Evolutionary conservation across 352 stramenopile species (phyloP).

Genomic region (Globisporangium takayamanum): DNA sequence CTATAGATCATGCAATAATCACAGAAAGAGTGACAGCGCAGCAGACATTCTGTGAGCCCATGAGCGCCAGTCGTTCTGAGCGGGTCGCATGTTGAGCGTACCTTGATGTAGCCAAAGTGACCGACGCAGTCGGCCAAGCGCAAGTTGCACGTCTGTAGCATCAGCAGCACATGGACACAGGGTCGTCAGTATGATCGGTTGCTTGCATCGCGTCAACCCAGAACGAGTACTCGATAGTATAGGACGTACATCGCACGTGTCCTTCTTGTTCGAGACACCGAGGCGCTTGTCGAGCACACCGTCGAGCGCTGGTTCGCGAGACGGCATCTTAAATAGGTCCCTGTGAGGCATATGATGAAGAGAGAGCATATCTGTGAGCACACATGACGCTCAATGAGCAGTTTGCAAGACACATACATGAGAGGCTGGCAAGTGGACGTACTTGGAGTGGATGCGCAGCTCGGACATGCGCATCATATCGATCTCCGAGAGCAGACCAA

Average conservation of each 20-base stretch:
- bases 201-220: not conserved
- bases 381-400: not conserved
- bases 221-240: not conserved
- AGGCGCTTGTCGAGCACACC: slow-evolving; percentile 97
- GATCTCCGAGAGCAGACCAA: slow-evolving; percentile 92
- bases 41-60: too few relatives aligned
- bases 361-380: not conserved
- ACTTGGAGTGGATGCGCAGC: slow-evolving; percentile 90
- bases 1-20: not conserved
- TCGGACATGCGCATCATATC: slow-evolving; percentile 96
- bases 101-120: slow-evolving; percentile 98
- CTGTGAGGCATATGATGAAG: slow-evolving; percentile 24
- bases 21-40: not conserved
- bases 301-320: slow-evolving; percentile 86
- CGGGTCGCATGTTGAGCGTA: not conserved
- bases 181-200: not conserved
- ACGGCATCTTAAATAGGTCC: slow-evolving; percentile 96
- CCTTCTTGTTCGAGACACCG: slow-evolving; percentile 96
- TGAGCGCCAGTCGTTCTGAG: not conserved
- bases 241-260: slow-evolving; percentile 89
- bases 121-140: slow-evolving; percentile 97
- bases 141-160: slow-evolving; percentile 60
- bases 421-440: slow-evolving; percentile 9
- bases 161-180: slow-evolving; percentile 16
- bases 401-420: slow-evolving; percentile 1